Evolutionary conservation across 2,329 filamentous ascomycete genomes (phyloP).

Genomic region (Colletotrichum spaethianum): DNA sequence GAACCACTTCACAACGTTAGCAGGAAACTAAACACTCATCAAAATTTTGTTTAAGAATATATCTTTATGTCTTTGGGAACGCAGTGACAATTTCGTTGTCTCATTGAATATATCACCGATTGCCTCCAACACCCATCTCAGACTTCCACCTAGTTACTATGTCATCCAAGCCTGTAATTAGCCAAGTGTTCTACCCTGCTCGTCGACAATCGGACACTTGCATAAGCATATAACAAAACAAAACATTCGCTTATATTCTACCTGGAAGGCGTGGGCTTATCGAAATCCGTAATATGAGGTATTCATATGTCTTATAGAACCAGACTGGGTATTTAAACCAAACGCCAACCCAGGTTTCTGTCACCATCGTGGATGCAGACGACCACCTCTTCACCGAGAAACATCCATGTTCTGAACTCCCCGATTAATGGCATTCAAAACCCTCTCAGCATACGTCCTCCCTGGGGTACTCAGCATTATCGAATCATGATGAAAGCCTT

Average conservation of each 20-base stretch:
- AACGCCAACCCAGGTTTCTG: constrained; percentile 1
- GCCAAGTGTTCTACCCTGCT: background rate
- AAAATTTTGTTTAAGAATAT: no score
- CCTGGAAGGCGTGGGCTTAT: background rate
- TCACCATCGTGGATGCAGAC: background rate
- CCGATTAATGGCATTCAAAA: constrained; percentile 25
- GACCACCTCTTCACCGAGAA: constrained; percentile 1
- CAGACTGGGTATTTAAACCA: constrained; percentile 29
- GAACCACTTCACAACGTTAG: background rate
- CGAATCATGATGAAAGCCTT: constrained; percentile 2
- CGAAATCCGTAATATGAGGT: background rate
- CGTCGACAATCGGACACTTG: background rate
- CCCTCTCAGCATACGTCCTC: constrained; percentile 13
- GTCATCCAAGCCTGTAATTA: background rate
- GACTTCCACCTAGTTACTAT: background rate
- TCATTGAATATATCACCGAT: background rate
- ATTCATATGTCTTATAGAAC: background rate
- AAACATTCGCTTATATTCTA: background rate
- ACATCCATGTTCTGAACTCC: constrained; percentile 36
- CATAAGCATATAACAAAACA: background rate
- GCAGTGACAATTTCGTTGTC: background rate
- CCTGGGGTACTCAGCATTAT: constrained; percentile 19
- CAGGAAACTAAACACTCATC: background rate
- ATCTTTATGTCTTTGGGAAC: no score
- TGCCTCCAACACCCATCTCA: background rate